Conservation (phyloP, 2,329 filamentous ascomycete species). For the Pestalotiopsis sp. region DNA sequence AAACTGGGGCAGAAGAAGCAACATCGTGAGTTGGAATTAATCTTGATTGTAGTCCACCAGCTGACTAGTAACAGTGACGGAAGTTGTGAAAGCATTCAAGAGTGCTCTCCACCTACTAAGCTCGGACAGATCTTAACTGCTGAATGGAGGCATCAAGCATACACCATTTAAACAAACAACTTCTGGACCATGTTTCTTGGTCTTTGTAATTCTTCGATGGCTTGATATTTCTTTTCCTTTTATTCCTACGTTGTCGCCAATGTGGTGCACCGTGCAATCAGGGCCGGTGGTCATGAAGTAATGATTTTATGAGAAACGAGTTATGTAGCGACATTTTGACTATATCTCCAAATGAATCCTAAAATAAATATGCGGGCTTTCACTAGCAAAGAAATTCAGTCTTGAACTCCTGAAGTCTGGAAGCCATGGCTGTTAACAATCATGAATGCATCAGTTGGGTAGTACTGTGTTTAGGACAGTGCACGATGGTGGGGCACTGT, state of each 20-base stretch:
- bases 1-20: slow-evolving; percentile 73
- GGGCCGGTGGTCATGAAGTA: not conserved
- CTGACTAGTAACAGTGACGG: slow-evolving; percentile 40
- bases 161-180: not conserved
- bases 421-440: too few relatives aligned
- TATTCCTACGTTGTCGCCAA: not conserved
- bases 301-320: not conserved
- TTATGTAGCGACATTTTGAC: not conserved
- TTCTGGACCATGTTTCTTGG: not conserved
- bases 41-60: not conserved
- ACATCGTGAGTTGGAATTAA: slow-evolving; percentile 67
- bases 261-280: not conserved
- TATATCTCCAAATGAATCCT: not conserved
- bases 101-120: slow-evolving; percentile 61
- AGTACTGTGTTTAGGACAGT: not conserved
- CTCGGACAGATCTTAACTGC: not conserved
- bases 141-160: not conserved
- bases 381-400: too few relatives aligned
- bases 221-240: not conserved
- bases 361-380: not conserved
- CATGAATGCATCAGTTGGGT: too few relatives aligned
- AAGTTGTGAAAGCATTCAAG: slow-evolving; percentile 66
- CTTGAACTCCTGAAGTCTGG: too few relatives aligned
- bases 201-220: not conserved
- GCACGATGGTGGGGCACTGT: not conserved